Evolutionary conservation across 179 eudicot species (phyloP), one percentile per base, ranked within the genome.

Genomic region (Camellia oleifera): DNA sequence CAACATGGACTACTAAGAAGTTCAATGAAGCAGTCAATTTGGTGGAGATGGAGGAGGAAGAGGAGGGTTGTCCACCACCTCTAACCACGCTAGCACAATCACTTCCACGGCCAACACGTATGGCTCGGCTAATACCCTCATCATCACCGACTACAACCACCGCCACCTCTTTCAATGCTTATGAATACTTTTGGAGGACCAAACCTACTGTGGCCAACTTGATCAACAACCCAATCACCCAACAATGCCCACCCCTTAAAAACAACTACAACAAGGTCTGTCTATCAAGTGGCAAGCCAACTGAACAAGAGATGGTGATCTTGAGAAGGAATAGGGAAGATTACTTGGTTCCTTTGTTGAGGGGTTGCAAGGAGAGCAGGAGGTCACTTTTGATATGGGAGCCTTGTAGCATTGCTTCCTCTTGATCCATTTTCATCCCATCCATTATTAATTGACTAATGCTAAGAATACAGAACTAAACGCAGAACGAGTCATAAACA

Each of bases 331-430:
- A 84, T 56, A 82, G 70, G 13, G 81, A 68, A 72, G 88, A 90
- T 60, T 81, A 84, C 70, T 84, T 89, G 53, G 83, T 87, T 52
- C 92, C 93, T 14, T 77, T 79, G 56, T 13, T 82, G 67, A 87
- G 81, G 80, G 88, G 90, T 45, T 94, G 98, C 85, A 94, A 92
- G 81, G 92, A 91, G 81, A 71, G 71, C 40, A 89, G 78, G 82
- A 90, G 84, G 79, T 88, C 95, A 9, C 85, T 92, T 72, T 68
- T 87, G 52, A 32, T 86, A 69, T 91, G 91, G 94, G 92, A 92
- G 84, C 90, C 92, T 60, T 78, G 75, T 74, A 90, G 94, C 94
- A 87, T 94, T 80, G 96, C 96, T 78, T 87, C 98, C 74, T 88
- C 93, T 80, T 91, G 78, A 90, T 26, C 17, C 71, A 40, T 17